Evolutionary conservation across 139 green algal genomes (phyloP), one percentile per base, ranked within the genome.

Genomic region (Tetradesmus obliquus): DNA sequence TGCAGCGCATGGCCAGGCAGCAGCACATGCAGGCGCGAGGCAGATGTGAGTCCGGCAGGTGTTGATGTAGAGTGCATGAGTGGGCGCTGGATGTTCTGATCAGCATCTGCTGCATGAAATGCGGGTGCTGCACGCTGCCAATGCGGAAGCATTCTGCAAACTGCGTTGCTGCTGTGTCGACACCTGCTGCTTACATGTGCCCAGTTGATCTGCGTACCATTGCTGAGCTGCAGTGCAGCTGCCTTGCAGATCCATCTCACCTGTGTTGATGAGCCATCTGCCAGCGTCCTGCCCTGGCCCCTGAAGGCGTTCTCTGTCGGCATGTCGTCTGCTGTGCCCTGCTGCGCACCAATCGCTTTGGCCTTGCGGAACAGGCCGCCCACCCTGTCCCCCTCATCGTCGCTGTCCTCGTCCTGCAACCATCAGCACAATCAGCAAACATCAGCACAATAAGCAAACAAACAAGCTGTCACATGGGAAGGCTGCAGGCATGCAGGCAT

Each of bases 291-390:
- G 53, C 82, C 91, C 19, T 91, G 69, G n/a, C 90, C 91, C 22
- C 54, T 53, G 19, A 45, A 82, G 13, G 15, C 24, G 66, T n/a
- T 60, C 79, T 55, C 54, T 51, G 62, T 17, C 55, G 79, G 57
- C n/a, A 98, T 58, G 79, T 98, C 95, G 1, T 87, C 92, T 22
- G 91, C 57, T 2, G 90, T 95, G 90, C 96, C 97, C 2, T 96
- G 88, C 10, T 89, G 19, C 0, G 97, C 96, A 19, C 97, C 97
- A 20, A 94, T 84, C 20, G 87, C 58, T 12, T 94, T 88, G 1
- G 96, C 97, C 3, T 90, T 94, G 81, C 97, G 93, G 91, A 98
- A 98, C 0, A 98, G 66, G 12, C 88, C 89, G 3, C 89, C 90
- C 4, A 97, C 92, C 82, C 79, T 87, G 88, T 95, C 93, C 3